Evolutionary conservation across 2,329 filamentous ascomycete genomes (phyloP), one percentile per base, ranked within the genome.

Genomic region (Sarocladium strictum): DNA sequence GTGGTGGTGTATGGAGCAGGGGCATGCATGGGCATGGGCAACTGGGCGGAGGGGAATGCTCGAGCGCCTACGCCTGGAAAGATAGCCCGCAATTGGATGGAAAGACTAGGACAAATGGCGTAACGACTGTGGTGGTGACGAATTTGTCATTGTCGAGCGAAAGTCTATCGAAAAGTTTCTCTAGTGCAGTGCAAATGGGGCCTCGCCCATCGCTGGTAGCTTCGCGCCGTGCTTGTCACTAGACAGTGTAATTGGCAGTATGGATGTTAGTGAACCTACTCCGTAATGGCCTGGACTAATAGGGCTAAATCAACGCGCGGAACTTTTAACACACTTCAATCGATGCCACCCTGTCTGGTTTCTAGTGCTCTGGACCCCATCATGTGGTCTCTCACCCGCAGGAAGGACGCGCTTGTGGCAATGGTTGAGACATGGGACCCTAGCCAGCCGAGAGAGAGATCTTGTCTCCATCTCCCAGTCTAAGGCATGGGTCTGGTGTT

Each of bases 371-470:
- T n/a, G n/a, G n/a, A n/a, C n/a, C 40, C 40, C 21, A 43, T 24
- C 40, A 43, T 15, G n/a, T 7, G 17, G 21, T 3, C 21, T 15
- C 21, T 43, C n/a, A n/a, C 5, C 17, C 5, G 17, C 17, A 43
- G 10, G n/a, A 43, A 19, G 17, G 24, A 24, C 40, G 17, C 9
- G 40, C 17, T 38, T 38, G 17, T 38, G 35, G 35, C 35, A 7
- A 6, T 19, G 35, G n/a, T 23, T 43, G 40, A 43, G 40, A 43
- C 40, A 43, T 43, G 40, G 40, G 21, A 23, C 40, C 40, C 40
- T 43, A 23, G 43, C 26, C 43, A 49, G 26, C 43, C 43, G 40
- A 45, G 27, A 21, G 43, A 49, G 47, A 51, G 47, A 35, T 51
- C 47, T 33, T 51, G 47, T 51, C 47, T 21, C 26, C 43, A 12